These are phyloP conservation scores for Echites panduratus DNA, from an alignment of 257 asterid genomes.

Conservation along the genomic window DNA sequence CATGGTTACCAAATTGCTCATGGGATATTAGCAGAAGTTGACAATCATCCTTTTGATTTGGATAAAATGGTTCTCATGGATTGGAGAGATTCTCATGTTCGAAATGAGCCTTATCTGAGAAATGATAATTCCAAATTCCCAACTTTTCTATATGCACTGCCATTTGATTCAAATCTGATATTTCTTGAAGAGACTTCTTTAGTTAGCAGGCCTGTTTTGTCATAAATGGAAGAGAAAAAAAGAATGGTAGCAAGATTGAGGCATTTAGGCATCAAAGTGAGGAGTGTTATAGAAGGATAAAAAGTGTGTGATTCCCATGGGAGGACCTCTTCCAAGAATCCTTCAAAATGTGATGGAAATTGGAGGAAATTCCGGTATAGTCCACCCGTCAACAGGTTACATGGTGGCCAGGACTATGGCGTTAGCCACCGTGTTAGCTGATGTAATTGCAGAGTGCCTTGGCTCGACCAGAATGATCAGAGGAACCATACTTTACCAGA, in stretches of 20 bases:
- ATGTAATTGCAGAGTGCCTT: conserved; percentile 60
- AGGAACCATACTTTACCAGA: conserved; percentile 44
- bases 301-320: conserved; percentile 76
- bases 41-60: conserved; percentile 79
- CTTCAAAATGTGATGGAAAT: conserved; percentile 76
- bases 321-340: conserved; percentile 75
- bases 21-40: conserved; percentile 88
- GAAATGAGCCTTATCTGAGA: conserved; percentile 71
- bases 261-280: conserved; percentile 65
- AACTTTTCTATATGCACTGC: conserved; percentile 83
- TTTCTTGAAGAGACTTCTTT: conserved; percentile 88
- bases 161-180: conserved; percentile 63
- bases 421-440: conserved; percentile 50
- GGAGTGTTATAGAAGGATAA: conserved; percentile 28
- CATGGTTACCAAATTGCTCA: conserved; percentile 86
- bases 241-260: conserved; percentile 91
- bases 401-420: conserved; percentile 66
- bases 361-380: conserved; percentile 81
- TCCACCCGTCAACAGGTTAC: conserved; percentile 87
- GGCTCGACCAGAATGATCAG: conserved; percentile 80
- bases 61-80: conserved; percentile 94
- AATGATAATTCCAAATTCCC: conserved; percentile 45
- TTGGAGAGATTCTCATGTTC: conserved; percentile 91
- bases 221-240: conserved; percentile 58
- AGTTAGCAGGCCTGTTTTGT: conserved; percentile 61